Conservation (phyloP, 495 filamentous ascomycete species). For the Astrocystis sublimbata region DNA sequence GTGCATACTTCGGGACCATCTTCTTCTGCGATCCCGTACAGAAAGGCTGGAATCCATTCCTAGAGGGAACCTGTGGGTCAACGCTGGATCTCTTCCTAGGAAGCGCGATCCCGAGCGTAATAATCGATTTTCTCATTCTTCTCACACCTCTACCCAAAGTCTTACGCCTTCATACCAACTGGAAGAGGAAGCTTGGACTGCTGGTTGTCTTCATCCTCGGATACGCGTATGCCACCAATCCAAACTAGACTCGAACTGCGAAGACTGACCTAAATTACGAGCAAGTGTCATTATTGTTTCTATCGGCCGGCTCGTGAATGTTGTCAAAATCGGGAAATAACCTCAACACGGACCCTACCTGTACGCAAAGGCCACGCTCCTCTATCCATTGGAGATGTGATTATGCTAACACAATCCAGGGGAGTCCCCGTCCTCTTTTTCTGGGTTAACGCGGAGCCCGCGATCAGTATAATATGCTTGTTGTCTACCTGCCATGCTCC, state of each 20-base stretch:
- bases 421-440: neutral
- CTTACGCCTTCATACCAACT: slow-evolving; percentile 34
- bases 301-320: slow-evolving; percentile 16
- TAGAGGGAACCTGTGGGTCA: slow-evolving; percentile 1
- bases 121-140: slow-evolving; percentile 40
- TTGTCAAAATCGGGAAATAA: neutral
- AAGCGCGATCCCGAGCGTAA: slow-evolving; percentile 26
- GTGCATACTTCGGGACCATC: slow-evolving; percentile 18
- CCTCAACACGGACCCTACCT: slow-evolving; percentile 11
- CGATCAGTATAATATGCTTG: slow-evolving; percentile 10
- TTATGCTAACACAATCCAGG: neutral
- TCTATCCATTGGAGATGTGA: slow-evolving; percentile 2
- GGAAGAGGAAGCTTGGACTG: slow-evolving; percentile 26
- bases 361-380: slow-evolving; percentile 4
- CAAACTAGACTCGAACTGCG: neutral
- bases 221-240: slow-evolving; percentile 31
- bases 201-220: slow-evolving; percentile 38
- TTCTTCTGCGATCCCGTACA: slow-evolving; percentile 20
- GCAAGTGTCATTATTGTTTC: slow-evolving; percentile 21
- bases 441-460: slow-evolving; percentile 12
- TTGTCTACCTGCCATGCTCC: slow-evolving; percentile 19
- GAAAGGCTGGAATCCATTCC: slow-evolving; percentile 12
- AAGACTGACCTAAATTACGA: neutral
- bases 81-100: neutral
- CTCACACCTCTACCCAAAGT: slow-evolving; percentile 38